These are phyloP conservation scores for Saururus chinensis DNA, from an alignment of 164 flowering plant genomes.

Conservation along the genomic window DNA sequence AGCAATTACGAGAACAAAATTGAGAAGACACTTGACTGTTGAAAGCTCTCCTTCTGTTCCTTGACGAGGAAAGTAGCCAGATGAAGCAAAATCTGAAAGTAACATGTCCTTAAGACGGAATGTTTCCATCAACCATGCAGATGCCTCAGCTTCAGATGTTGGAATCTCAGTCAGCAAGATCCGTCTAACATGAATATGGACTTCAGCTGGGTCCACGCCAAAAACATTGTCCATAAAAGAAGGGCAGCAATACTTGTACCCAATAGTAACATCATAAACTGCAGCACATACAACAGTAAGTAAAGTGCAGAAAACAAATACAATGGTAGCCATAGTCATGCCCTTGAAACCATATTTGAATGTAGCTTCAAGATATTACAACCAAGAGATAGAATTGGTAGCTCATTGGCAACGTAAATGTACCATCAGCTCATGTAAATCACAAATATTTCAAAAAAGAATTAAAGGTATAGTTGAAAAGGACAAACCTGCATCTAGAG, in stretches of 20 bases:
- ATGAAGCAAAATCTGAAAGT: constrained; percentile 46
- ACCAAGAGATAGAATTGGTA: too few species aligned
- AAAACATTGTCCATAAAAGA: constrained; percentile 73
- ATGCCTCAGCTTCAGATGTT: constrained; percentile 34
- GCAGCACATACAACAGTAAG: constrained; percentile 12
- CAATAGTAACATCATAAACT: constrained; percentile 90
- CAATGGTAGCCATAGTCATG: too few species aligned
- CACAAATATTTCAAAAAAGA: neutral
- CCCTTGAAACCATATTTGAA: too few species aligned
- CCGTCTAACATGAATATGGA: constrained; percentile 69
- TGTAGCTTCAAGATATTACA: too few species aligned
- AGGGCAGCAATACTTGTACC: constrained; percentile 68
- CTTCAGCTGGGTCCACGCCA: constrained; percentile 81
- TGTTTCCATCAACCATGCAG: constrained; percentile 52
- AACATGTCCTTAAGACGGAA: constrained; percentile 53
- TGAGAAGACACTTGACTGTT: constrained; percentile 37
- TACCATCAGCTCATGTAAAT: too few species aligned
- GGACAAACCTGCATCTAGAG: constrained; percentile 71
- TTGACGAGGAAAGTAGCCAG: constrained; percentile 56
- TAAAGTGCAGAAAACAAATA: neutral
- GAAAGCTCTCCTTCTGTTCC: constrained; percentile 56
- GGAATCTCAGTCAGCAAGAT: constrained; percentile 47
- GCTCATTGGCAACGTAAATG: too few species aligned
- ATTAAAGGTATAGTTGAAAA: neutral
- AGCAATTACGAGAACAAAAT: constrained; percentile 28